A percentile compares a stretch with the other conserved stretches of the same genome.
These are phyloP conservation scores for Ceratocystis variospora DNA, from an alignment of 2,329 filamentous ascomycete species.

Conservation along the genomic window DNA sequence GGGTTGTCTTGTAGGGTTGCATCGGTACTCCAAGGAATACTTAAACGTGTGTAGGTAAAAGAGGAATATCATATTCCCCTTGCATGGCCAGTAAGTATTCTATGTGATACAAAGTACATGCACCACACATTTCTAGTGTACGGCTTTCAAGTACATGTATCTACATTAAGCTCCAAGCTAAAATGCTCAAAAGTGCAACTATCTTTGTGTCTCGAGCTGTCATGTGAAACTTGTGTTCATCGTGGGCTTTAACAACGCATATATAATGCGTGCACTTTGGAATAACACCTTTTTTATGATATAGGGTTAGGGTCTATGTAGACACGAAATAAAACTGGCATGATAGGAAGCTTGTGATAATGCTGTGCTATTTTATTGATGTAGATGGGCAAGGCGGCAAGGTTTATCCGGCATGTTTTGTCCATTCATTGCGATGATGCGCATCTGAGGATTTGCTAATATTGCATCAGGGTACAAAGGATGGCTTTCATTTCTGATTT, in stretches of 20 bases:
- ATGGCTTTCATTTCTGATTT: constrained; percentile 1
- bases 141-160: neutral
- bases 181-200: neutral
- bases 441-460: neutral
- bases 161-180: neutral
- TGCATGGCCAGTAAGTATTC: neutral
- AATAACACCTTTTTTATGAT: too few relatives aligned
- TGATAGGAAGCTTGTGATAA: too few relatives aligned
- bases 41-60: neutral
- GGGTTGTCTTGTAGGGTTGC: neutral
- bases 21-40: neutral
- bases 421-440: too few relatives aligned
- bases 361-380: too few relatives aligned
- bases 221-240: neutral
- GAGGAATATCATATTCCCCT: neutral
- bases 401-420: too few relatives aligned
- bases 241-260: too few relatives aligned
- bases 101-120: constrained; percentile 1
- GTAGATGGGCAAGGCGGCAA: too few relatives aligned
- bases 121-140: neutral
- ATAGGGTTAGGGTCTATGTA: neutral
- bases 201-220: neutral
- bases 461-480: neutral
- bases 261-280: neutral
- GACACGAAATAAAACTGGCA: too few relatives aligned